Evolutionary conservation across 2,329 filamentous ascomycete genomes (phyloP).

Genomic region (Scedosporium apiospermum): DNA sequence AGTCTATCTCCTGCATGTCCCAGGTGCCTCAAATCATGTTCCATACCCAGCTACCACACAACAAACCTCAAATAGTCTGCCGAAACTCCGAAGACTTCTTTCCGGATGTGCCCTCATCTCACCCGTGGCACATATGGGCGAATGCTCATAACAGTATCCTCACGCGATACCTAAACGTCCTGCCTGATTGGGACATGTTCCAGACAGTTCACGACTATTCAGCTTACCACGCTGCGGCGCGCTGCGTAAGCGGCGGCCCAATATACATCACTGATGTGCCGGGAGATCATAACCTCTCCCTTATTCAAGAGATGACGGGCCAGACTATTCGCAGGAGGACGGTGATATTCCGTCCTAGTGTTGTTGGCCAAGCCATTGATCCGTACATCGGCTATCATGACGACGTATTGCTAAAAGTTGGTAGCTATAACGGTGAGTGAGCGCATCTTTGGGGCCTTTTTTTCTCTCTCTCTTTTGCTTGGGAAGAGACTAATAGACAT

Average conservation of each 20-base stretch:
- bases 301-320: slow-evolving; percentile 77
- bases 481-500: slow-evolving; percentile 2
- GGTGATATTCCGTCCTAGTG: slow-evolving; percentile 70
- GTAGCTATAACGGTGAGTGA: slow-evolving; percentile 58
- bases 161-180: slow-evolving; percentile 72
- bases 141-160: slow-evolving; percentile 86
- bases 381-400: slow-evolving; percentile 71
- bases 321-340: slow-evolving; percentile 62
- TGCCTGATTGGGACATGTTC: slow-evolving; percentile 77
- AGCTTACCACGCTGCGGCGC: slow-evolving; percentile 78
- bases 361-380: slow-evolving; percentile 61
- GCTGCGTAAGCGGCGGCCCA: slow-evolving; percentile 83
- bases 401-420: slow-evolving; percentile 63
- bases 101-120: slow-evolving; percentile 67
- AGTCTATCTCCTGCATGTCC: slow-evolving; percentile 90
- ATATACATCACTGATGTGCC: slow-evolving; percentile 92
- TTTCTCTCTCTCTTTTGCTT: too few relatives aligned
- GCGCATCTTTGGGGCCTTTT: slow-evolving; percentile 14
- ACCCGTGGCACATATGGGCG: slow-evolving; percentile 91
- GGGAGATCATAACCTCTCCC: slow-evolving; percentile 63
- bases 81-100: slow-evolving; percentile 93
- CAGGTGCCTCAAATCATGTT: slow-evolving; percentile 81
- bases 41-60: slow-evolving; percentile 69
- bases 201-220: slow-evolving; percentile 59
- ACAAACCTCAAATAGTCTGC: slow-evolving; percentile 61